Evolutionary conservation across 257 asterid genomes (phyloP), one percentile per base, ranked within the genome.

Genomic region (Penstemon davidsonii): DNA sequence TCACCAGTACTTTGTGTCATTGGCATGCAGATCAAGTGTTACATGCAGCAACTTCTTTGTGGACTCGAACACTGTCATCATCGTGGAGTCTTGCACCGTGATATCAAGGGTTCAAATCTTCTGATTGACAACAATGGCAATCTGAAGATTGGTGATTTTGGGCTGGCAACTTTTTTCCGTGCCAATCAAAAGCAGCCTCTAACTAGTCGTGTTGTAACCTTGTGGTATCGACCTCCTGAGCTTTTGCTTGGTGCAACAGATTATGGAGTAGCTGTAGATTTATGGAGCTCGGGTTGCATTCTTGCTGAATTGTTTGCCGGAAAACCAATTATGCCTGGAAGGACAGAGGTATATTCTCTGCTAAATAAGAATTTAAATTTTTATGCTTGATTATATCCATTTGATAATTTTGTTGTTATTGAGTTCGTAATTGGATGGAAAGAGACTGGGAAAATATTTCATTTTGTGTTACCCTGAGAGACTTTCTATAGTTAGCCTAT

Each of bases 171-270:
- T 15, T 81, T 92, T 76, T 90, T 76, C 74, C 81, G 85, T 18
- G 67, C 86, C 69, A 83, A 84, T 69, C 89, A 84, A 61, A 84
- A 62, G 80, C 95, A 84, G 70, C 93, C 93, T 58, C 73, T 92
- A 65, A 92, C 98, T 67, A 90, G 97, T 52, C 97, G 98, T 46
- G 98, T 92, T 65, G 97, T 90, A 59, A 92, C 98, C 64, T 79
- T 92, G 78, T 92, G 97, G 98, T 92, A 86, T 77, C 91, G 98
- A 25, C 96, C 98, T 61, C 98, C 97, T 36, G 98, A 92, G 82
- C 97, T 92, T 72, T 81, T 92, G 75, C 97, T 92, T 66, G 98
- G 98, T 67, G 84, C 95, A 55, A 88, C 97, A 13, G 83, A 84
- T 72, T 92, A 92, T 82, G 97, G 98, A 66, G 90, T 79, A 55